Conservation (phyloP, 2,329 filamentous ascomycete species). For the Epichloe coenophiala region DNA sequence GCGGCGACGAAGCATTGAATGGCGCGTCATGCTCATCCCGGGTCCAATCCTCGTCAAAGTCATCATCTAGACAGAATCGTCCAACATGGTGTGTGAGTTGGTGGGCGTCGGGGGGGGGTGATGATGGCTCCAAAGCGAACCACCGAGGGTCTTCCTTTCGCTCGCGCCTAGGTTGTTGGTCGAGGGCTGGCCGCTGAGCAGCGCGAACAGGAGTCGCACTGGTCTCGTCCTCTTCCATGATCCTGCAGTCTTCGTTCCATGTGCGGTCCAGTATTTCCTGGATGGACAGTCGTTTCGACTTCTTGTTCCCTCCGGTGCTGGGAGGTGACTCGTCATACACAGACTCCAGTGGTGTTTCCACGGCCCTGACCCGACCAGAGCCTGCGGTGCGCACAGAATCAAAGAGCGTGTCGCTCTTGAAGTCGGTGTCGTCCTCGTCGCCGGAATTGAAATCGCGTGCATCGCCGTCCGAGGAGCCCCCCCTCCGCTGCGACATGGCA, state of each 20-base stretch:
- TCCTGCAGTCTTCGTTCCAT: slow-evolving; percentile 42
- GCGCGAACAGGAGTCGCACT: slow-evolving; percentile 36
- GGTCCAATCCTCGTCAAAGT: slow-evolving; percentile 52
- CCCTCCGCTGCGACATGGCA: slow-evolving; percentile 25
- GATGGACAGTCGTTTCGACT: slow-evolving; percentile 42
- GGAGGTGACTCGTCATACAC: slow-evolving; percentile 72
- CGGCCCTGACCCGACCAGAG: slow-evolving; percentile 51
- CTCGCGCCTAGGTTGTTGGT: slow-evolving; percentile 1
- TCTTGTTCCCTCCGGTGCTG: slow-evolving; percentile 35
- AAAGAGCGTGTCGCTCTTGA: slow-evolving; percentile 63
- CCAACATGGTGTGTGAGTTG: slow-evolving; percentile 24
- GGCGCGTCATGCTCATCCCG: slow-evolving; percentile 37
- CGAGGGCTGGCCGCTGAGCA: slow-evolving; percentile 16
- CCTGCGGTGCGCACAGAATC: slow-evolving; percentile 63
- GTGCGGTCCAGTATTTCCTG: slow-evolving; percentile 43
- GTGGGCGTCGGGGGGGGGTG: slow-evolving; percentile 4
- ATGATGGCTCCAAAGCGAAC: background rate
- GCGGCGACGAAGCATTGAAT: slow-evolving; percentile 44
- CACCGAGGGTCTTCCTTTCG: slow-evolving; percentile 1
- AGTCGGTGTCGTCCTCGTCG: slow-evolving; percentile 67
- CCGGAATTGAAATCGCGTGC: slow-evolving; percentile 49
- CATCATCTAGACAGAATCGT: slow-evolving; percentile 44
- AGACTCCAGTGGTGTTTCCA: slow-evolving; percentile 60
- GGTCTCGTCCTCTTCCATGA: slow-evolving; percentile 50
- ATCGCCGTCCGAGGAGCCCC: slow-evolving; percentile 56